A percentile compares a stretch with the other conserved stretches of the same genome.
phyloP scores from a whole-genome alignment of 1,139 yeast species.

The Sugiyamaella grinbergsii region DNA sequence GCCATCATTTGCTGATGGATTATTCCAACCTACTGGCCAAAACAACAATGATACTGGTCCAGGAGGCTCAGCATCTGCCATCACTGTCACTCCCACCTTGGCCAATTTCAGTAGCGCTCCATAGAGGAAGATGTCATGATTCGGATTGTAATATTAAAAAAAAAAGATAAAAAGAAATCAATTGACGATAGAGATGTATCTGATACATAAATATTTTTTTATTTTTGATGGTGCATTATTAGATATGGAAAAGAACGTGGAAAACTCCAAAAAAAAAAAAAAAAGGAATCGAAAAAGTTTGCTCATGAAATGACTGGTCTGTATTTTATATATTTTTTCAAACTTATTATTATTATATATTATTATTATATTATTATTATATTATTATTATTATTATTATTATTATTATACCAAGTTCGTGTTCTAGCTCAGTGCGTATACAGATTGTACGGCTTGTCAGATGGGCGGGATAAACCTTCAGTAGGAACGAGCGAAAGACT shows the following conservation, averaged over 20 bases:
- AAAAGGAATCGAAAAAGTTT: not conserved
- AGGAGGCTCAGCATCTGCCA: constrained; percentile 37
- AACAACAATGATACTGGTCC: constrained; percentile 74
- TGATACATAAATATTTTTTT: not conserved
- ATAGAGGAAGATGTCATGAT: constrained; percentile 25
- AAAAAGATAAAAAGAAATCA: no score
- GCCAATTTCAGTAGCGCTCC: constrained; percentile 36
- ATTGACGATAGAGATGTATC: no score
- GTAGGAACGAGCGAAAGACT: not conserved
- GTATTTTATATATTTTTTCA: constrained; percentile 3
- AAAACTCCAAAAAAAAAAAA: not conserved
- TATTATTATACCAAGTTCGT: not conserved
- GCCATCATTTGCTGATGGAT: constrained; percentile 59
- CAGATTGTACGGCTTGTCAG: no score
- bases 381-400: constrained; percentile 6
- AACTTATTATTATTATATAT: constrained; percentile 11
- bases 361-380: not conserved
- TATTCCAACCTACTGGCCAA: constrained; percentile 86
- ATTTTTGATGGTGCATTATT: constrained; percentile 3
- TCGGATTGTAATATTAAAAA: constrained; percentile 3
- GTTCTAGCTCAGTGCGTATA: no score
- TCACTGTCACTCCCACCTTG: constrained; percentile 38
- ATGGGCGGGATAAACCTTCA: no score
- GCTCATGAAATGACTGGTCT: not conserved
- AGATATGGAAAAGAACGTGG: not conserved